Percentiles rank a stretch among this genome's conserved stretches.
These are phyloP conservation scores for Penicillium sp. DNA, from an alignment of 2,329 filamentous ascomycete species.

Conservation along the genomic window DNA sequence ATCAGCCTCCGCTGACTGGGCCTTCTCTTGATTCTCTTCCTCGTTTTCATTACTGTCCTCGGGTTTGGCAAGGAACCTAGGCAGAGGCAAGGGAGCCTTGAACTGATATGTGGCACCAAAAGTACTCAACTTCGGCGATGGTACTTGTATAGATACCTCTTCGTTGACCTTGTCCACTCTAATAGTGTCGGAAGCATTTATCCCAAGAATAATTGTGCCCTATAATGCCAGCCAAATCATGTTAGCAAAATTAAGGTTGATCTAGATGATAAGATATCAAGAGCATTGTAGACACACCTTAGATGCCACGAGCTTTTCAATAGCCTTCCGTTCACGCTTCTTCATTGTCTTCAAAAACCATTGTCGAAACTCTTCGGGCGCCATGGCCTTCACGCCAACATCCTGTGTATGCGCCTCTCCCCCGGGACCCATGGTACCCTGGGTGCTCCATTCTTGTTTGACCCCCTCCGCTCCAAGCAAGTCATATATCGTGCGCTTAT, in stretches of 20 bases:
- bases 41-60: constrained; percentile 20
- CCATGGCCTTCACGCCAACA: constrained; percentile 41
- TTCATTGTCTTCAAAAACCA: constrained; percentile 46
- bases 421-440: constrained; percentile 33
- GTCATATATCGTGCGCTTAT: constrained; percentile 47
- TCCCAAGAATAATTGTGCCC: constrained; percentile 34
- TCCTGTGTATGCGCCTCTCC: constrained; percentile 32
- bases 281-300: constrained; percentile 30
- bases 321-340: constrained; percentile 35
- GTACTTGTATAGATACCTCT: constrained; percentile 31
- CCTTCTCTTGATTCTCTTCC: constrained; percentile 16
- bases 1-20: constrained; percentile 3
- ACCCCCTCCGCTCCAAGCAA: constrained; percentile 44
- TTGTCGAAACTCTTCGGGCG: constrained; percentile 39
- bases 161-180: constrained; percentile 27
- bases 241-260: constrained; percentile 11
- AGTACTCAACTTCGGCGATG: constrained; percentile 24
- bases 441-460: constrained; percentile 36
- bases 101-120: constrained; percentile 38
- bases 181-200: constrained; percentile 39
- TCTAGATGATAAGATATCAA: neutral
- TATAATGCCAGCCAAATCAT: constrained; percentile 7
- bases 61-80: constrained; percentile 18
- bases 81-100: constrained; percentile 34
- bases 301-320: constrained; percentile 40